Evolutionary conservation across 305 asterid species (phyloP).

Genomic region (Fraxinus platypoda): DNA sequence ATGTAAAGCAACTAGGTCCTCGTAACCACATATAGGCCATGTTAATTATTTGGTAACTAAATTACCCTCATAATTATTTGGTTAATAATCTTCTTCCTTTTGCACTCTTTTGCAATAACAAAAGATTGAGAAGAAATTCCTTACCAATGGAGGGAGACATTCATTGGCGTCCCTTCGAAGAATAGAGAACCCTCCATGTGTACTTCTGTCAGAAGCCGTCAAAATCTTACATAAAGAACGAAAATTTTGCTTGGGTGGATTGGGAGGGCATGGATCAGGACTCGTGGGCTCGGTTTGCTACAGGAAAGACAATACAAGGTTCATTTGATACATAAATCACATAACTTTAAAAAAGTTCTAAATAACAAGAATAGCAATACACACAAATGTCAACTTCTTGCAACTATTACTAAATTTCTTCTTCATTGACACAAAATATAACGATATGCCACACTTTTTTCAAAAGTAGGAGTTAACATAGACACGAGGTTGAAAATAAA

Average conservation of each 20-base stretch:
- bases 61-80: neutral
- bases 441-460: neutral
- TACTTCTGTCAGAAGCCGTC: conserved; percentile 92
- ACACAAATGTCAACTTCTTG: neutral
- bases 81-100: neutral
- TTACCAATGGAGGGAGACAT: conserved; percentile 78
- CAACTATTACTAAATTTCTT: neutral
- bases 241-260: conserved; percentile 47
- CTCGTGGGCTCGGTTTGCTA: conserved; percentile 72
- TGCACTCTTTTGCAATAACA: neutral
- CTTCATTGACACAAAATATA: neutral
- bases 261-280: conserved; percentile 46
- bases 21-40: neutral
- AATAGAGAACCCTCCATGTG: conserved; percentile 93
- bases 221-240: conserved; percentile 70
- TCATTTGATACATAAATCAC: neutral
- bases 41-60: neutral
- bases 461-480: neutral
- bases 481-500: neutral
- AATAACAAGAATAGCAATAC: neutral
- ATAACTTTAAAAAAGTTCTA: neutral
- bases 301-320: conserved; percentile 13
- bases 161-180: conserved; percentile 86
- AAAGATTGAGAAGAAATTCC: conserved; percentile 10
- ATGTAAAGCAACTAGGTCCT: neutral